Conservation (phyloP, 2,329 filamentous ascomycete genomes). For the Fusarium burgessii region DNA sequence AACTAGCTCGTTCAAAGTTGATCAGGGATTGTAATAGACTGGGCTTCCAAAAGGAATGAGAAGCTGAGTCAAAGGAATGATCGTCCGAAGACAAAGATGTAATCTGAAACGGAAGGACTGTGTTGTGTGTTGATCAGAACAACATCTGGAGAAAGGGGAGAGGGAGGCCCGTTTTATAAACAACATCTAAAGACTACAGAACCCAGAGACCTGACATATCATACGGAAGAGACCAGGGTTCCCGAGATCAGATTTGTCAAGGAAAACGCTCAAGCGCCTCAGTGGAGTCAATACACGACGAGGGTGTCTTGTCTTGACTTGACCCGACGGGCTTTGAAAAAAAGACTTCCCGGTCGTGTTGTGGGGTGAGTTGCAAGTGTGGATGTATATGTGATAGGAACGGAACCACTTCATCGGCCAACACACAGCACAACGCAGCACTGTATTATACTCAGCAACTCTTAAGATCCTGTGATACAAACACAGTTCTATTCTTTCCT, state of each 20-base stretch:
- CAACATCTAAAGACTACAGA: conserved; percentile 20
- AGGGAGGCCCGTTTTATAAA: conserved; percentile 49
- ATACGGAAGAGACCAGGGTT: conserved; percentile 10
- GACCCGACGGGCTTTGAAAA: conserved; percentile 15
- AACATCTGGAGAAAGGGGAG: conserved; percentile 31
- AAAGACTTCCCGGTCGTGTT: conserved; percentile 33
- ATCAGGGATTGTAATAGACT: conserved; percentile 43
- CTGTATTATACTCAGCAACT: not conserved
- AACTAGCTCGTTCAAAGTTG: conserved; percentile 46
- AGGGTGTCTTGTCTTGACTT: conserved; percentile 17
- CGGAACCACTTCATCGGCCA: conserved; percentile 29
- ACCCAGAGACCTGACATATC: conserved; percentile 21
- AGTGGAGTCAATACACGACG: conserved; percentile 34
- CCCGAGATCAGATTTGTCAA: conserved; percentile 45
- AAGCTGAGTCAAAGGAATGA: conserved; percentile 48
- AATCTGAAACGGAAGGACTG: conserved; percentile 43
- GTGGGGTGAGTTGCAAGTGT: conserved; percentile 17
- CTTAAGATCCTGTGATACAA: conserved; percentile 20
- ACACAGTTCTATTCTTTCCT: conserved; percentile 10
- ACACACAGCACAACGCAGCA: conserved; percentile 2
- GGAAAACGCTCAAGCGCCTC: conserved; percentile 37
- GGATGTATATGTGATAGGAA: conserved; percentile 11
- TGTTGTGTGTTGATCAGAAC: conserved; percentile 32
- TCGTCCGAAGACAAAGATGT: conserved; percentile 47
- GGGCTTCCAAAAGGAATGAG: conserved; percentile 50